Conservation (phyloP, 371 early-diverging fungal species). For the Mucor mucedo region DNA sequence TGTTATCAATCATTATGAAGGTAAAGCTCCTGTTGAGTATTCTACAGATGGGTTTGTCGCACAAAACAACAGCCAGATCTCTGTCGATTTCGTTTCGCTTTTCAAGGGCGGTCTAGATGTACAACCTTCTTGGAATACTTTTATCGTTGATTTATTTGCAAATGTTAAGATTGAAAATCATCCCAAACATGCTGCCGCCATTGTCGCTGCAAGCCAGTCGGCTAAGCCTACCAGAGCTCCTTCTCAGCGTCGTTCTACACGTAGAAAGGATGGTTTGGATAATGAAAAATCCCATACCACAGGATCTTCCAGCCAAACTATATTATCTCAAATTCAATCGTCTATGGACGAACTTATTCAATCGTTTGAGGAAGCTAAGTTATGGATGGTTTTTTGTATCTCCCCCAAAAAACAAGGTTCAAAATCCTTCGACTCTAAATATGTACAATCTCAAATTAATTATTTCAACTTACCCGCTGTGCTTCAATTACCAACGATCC, state of each 20-base stretch:
- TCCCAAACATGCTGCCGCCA: constrained; percentile 58
- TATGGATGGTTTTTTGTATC: constrained; percentile 88
- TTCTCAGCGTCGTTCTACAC: constrained; percentile 41
- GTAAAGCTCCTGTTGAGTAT: constrained; percentile 68
- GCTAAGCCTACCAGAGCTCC: constrained; percentile 61
- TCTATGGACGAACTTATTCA: constrained; percentile 80
- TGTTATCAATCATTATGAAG: constrained; percentile 81
- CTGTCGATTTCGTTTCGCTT: constrained; percentile 84
- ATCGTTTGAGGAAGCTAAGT: constrained; percentile 79
- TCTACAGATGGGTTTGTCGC: constrained; percentile 74
- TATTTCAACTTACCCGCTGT: constrained; percentile 58
- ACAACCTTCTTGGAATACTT: constrained; percentile 61
- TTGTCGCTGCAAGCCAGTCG: constrained; percentile 59
- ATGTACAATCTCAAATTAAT: constrained; percentile 64
- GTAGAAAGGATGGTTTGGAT: constrained; percentile 21
- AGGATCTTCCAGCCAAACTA: constrained; percentile 4
- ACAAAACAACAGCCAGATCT: constrained; percentile 72
- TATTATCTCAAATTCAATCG: constrained; percentile 71
- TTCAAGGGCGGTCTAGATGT: constrained; percentile 67
- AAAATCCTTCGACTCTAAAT: constrained; percentile 60
- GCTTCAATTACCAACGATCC: constrained; percentile 46
- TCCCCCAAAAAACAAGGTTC: constrained; percentile 68
- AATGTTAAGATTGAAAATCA: constrained; percentile 63
- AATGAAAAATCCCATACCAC: constrained; percentile 16
- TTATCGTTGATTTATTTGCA: constrained; percentile 45